These are phyloP conservation scores for Mangifera indica DNA, from an alignment of 345 rosid species.

Conservation along the genomic window DNA sequence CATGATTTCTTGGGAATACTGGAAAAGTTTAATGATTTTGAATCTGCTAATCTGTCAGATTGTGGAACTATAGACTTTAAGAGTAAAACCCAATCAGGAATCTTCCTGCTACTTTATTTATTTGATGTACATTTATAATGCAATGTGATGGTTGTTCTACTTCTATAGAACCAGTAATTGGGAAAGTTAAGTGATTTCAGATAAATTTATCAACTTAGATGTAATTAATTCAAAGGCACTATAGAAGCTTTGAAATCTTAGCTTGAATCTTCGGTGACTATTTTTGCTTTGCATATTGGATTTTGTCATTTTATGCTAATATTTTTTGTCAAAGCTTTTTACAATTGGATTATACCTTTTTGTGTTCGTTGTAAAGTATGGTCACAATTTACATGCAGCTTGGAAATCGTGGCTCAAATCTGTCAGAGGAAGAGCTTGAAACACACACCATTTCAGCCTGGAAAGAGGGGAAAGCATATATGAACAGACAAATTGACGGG, in stretches of 20 bases:
- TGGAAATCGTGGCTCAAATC: constrained; percentile 65
- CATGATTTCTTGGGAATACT: constrained; percentile 1
- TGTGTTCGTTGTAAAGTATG: constrained; percentile 1
- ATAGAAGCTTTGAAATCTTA: not conserved
- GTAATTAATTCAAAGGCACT: not conserved
- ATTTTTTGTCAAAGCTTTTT: not conserved
- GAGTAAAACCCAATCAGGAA: not conserved
- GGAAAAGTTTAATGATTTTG: not conserved
- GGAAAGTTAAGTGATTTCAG: not conserved
- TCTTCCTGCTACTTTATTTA: not conserved
- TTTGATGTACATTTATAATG: not conserved
- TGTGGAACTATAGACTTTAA: not conserved
- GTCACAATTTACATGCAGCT: constrained; percentile 45
- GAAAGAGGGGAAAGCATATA: constrained; percentile 50
- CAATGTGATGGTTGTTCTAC: not conserved
- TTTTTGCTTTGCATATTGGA: not conserved
- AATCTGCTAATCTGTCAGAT: constrained; percentile 1
- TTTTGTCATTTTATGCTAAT: not conserved
- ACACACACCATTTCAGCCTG: constrained; percentile 61
- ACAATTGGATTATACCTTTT: not conserved
- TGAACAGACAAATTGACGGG: constrained; percentile 43
- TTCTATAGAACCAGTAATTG: not conserved
- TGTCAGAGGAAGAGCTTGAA: constrained; percentile 84
- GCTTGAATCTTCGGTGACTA: not conserved
- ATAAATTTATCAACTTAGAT: not conserved